Conservation (phyloP, 225 moss, liverwort and hornwort genomes). For the Lunularia cruciata region DNA sequence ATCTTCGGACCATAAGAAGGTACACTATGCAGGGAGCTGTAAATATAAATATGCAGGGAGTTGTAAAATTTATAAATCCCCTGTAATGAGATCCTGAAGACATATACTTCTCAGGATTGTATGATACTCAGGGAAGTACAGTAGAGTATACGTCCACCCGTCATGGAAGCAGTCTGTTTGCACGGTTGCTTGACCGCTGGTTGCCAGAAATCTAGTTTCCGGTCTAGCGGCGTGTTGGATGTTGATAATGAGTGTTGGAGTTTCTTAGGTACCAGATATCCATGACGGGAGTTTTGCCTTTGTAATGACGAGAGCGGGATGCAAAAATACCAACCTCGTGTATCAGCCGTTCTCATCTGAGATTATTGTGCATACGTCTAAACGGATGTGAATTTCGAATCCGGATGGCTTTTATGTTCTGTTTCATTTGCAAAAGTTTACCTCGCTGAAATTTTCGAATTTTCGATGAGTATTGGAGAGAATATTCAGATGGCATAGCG, state of each 20-base stretch:
- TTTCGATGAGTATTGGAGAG: too few species aligned
- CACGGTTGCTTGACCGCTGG: background rate
- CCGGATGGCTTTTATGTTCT: too few species aligned
- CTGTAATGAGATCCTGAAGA: background rate
- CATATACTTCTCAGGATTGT: background rate
- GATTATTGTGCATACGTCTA: background rate
- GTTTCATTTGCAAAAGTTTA: too few species aligned
- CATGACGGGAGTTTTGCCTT: background rate
- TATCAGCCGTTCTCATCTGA: conserved; percentile 1
- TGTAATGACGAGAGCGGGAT: background rate
- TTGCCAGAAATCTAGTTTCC: background rate
- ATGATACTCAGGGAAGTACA: background rate
- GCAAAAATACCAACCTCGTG: background rate
- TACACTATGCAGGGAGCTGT: background rate
- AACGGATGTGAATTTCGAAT: too few species aligned
- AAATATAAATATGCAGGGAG: too few species aligned
- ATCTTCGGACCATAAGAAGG: background rate
- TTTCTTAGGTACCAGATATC: conserved; percentile 6
- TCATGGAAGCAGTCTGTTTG: background rate
- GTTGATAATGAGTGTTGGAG: background rate
- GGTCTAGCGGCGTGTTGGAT: background rate
- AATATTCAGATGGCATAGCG: too few species aligned
- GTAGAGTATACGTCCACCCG: background rate
- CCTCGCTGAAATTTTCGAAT: too few species aligned
- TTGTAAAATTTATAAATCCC: background rate